Evolutionary conservation across 352 stramenopile genomes (phyloP).

Genomic region (Blastocystis sp.): DNA sequence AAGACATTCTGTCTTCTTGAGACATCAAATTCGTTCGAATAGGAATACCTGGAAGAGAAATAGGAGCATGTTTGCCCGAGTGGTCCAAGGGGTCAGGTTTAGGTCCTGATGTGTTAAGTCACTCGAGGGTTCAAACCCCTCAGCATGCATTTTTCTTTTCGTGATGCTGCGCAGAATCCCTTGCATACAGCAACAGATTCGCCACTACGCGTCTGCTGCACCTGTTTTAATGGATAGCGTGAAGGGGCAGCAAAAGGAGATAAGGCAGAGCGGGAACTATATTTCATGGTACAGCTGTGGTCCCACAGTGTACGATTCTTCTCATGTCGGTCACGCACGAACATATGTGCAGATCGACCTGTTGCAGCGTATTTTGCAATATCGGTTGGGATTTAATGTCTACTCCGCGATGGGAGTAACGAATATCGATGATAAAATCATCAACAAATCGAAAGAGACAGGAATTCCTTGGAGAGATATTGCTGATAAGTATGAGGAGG

Average conservation of each 20-base stretch:
- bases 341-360: slow-evolving; percentile 89
- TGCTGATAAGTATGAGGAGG: slow-evolving; percentile 78
- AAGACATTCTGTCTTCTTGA: slow-evolving; percentile 71
- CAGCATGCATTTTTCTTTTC: slow-evolving; percentile 61
- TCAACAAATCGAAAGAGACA: slow-evolving; percentile 80
- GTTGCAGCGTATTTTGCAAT: slow-evolving; percentile 79
- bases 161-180: neutral
- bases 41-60: neutral
- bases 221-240: slow-evolving; percentile 51
- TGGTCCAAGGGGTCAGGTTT: slow-evolving; percentile 62
- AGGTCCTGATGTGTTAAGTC: slow-evolving; percentile 62
- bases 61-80: slow-evolving; percentile 60
- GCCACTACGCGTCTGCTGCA: neutral
- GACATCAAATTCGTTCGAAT: neutral
- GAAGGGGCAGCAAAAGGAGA: neutral
- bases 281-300: slow-evolving; percentile 97
- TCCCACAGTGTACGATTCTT: slow-evolving; percentile 95
- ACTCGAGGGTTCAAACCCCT: slow-evolving; percentile 62
- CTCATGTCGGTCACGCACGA: slow-evolving; percentile 91
- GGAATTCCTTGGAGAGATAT: slow-evolving; percentile 65
- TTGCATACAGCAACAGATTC: neutral
- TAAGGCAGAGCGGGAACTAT: slow-evolving; percentile 69
- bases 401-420: slow-evolving; percentile 72
- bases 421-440: slow-evolving; percentile 98
- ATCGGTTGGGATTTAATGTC: slow-evolving; percentile 64